phyloP scores from a whole-genome alignment of 2,329 filamentous ascomycete species.

The Periconia macrospinosa region DNA sequence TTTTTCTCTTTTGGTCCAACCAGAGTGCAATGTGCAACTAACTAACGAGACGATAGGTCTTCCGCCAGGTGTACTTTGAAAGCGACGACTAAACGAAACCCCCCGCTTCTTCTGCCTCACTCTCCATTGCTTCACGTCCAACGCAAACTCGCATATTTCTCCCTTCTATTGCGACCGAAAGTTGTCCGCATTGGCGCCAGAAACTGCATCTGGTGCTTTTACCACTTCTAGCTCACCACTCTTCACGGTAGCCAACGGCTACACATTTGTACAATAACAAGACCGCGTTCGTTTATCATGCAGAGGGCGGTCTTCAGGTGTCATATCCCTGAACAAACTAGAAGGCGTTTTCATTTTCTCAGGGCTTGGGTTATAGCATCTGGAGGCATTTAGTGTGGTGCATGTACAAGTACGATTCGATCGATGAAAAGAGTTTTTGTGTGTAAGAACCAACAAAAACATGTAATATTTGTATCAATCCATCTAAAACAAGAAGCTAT shows the following conservation, averaged over 20 bases:
- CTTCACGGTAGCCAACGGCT: slow-evolving; percentile 6
- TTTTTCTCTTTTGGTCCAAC: neutral
- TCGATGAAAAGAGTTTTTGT: neutral
- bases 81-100: slow-evolving; percentile 13
- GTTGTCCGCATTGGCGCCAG: slow-evolving; percentile 4
- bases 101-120: neutral
- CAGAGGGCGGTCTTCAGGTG: too few species aligned
- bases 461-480: neutral
- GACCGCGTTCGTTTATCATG: neutral
- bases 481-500: neutral
- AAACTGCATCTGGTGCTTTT: neutral
- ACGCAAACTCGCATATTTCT: slow-evolving; percentile 1
- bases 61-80: slow-evolving; percentile 26
- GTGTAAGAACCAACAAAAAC: neutral
- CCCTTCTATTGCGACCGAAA: neutral
- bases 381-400: neutral
- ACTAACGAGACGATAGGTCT: slow-evolving; percentile 18
- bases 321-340: neutral
- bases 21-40: neutral
- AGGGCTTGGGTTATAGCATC: neutral
- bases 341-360: neutral
- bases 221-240: slow-evolving; percentile 13
- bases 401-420: slow-evolving; percentile 3
- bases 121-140: slow-evolving; percentile 2
- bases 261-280: slow-evolving; percentile 12